Percentiles rank a stretch among this genome's conserved stretches.
Evolutionary conservation across 257 asterid genomes (phyloP).

Genomic region (Solanum tarijense): DNA sequence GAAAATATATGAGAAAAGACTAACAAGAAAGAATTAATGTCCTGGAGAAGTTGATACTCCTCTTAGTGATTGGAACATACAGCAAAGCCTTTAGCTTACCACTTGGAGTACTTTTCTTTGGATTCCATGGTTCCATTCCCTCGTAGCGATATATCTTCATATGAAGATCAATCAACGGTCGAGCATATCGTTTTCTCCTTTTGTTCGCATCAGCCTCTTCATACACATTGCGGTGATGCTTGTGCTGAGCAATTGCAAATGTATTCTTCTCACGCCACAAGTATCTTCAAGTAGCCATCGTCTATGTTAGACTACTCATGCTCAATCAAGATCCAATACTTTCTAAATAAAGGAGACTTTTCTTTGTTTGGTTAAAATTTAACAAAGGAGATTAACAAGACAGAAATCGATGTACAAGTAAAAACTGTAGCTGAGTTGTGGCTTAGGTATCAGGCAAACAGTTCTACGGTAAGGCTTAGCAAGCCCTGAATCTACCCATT

Average conservation of each 20-base stretch:
- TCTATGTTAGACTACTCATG: not conserved
- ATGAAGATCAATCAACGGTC: constrained; percentile 86
- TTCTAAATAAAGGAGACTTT: not conserved
- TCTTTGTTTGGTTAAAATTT: not conserved
- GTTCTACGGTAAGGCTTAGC: not conserved
- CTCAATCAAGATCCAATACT: not conserved
- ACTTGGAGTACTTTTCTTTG: constrained; percentile 45
- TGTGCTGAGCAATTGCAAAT: constrained; percentile 93
- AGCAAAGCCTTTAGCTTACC: constrained; percentile 32
- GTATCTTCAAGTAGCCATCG: constrained; percentile 38
- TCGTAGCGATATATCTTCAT: constrained; percentile 77
- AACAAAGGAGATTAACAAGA: not conserved
- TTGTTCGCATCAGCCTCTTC: constrained; percentile 95
- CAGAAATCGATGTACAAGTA: not conserved
- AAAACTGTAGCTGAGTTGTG: not conserved
- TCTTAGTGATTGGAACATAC: not conserved
- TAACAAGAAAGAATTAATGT: not conserved
- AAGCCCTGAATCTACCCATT: not conserved
- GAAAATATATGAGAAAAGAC: not conserved
- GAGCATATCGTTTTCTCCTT: constrained; percentile 94
- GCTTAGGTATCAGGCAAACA: not conserved
- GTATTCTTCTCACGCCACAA: constrained; percentile 90
- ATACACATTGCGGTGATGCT: constrained; percentile 63
- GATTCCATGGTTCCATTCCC: constrained; percentile 86
- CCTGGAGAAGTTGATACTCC: not conserved